Conservation (phyloP, 2,329 filamentous ascomycete species). For the Sarocladium oryzae region DNA sequence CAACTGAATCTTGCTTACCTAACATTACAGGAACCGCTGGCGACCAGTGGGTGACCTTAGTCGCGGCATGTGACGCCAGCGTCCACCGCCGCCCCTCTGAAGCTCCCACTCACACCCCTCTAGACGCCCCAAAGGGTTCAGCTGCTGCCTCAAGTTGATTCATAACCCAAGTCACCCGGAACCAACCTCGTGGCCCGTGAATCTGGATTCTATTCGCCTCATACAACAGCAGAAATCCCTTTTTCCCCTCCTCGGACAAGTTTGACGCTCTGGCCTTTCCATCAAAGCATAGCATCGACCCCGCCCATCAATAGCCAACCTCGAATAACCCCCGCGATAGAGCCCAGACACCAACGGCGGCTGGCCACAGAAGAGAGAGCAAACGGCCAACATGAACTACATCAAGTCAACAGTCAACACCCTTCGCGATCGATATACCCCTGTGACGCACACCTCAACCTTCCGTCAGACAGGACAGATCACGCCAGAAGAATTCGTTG, state of each 20-base stretch:
- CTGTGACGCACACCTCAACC: constrained; percentile 82
- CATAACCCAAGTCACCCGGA: constrained; percentile 6
- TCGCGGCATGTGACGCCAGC: background rate
- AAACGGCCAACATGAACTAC: constrained; percentile 63
- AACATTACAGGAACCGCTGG: no score
- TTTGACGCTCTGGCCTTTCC: background rate
- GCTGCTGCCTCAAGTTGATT: constrained; percentile 3
- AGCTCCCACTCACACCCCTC: background rate
- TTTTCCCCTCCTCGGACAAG: background rate
- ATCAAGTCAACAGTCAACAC: constrained; percentile 89
- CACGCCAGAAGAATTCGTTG: constrained; percentile 93
- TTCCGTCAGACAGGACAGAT: constrained; percentile 93
- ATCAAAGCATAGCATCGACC: background rate
- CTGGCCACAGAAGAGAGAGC: background rate
- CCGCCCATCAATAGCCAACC: background rate
- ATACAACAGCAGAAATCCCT: no score
- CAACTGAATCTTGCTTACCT: no score
- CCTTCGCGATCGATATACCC: constrained; percentile 85
- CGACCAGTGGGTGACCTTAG: background rate
- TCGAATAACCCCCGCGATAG: background rate
- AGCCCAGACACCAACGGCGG: background rate
- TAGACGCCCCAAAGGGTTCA: background rate
- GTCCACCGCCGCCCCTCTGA: background rate
- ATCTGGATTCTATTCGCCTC: no score
- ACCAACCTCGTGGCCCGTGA: background rate